Base-by-base conservation (phyloP, 192 early-diverging fungal species). In the Entophlyctis luteolus region DNA sequence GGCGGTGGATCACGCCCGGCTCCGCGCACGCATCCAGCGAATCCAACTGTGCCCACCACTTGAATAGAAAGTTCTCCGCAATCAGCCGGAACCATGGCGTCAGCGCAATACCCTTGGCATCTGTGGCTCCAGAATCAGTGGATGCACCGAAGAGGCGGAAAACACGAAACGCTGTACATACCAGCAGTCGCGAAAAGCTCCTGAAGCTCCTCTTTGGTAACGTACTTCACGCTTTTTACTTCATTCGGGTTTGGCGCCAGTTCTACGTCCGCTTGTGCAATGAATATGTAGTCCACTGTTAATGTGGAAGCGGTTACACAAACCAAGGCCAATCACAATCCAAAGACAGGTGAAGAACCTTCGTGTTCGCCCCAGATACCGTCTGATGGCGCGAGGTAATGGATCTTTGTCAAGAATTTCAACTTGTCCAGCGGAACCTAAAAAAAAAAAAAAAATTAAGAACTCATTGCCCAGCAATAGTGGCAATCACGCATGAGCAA, bases 291-390 rank as follows among this genome's bases (percentile, higher is more conserved):
- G 67, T 98, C 96, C 49, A 98, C 84, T 88, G 62, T 20, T 14
- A 48, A 28, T 39, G 5, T 58, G 38, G 29, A 20, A 48, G 39
- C 16, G 20, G 31, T n/a, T 22, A 25, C 37, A 32, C 23, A 14
- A 36, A 72, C 14, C 2, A 42, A 55, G 12, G 48, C 16, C 47
- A 48, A 35, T n/a, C 39, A 55, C 16, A 57, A 20, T 49, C 20
- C 23, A 20, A 70, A 59, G 1, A 10, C 57, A 16, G 8, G n/a
- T 53, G 22, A 10, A n/a, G 14, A 78, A 85, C 78, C 82, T 80
- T 98, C 96, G 73, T 98, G 96, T 77, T 98, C 96, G n/a, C 96
- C 96, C 96, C 96, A 98, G 59, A 90, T 60, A 23, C 93, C 93
- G 63, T 98, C 92, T 22, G 89, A 92, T n/a, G 92, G 90, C 23